Evolutionary conservation across 2,329 filamentous ascomycete species (phyloP).

Genomic region (Amauroascus niger): DNA sequence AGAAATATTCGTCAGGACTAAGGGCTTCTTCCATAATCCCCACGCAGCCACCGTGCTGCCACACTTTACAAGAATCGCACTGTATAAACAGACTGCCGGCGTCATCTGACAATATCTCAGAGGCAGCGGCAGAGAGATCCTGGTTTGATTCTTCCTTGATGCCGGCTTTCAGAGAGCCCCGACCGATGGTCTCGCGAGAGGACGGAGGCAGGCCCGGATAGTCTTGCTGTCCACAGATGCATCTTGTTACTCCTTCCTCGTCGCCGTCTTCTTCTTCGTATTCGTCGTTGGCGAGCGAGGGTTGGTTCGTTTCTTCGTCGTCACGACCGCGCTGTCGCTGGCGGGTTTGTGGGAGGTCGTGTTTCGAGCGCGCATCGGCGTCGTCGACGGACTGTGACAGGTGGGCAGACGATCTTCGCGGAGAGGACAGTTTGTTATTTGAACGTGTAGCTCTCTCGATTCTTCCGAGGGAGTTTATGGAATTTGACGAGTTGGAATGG

Average conservation of each 20-base stretch:
- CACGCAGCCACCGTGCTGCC: constrained; percentile 97
- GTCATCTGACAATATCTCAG: constrained; percentile 61
- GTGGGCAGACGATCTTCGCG: constrained; percentile 60
- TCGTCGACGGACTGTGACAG: constrained; percentile 47
- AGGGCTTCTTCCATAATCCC: constrained; percentile 90
- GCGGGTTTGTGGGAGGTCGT: constrained; percentile 61
- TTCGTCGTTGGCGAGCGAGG: constrained; percentile 31
- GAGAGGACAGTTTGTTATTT: constrained; percentile 62
- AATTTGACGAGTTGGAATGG: constrained; percentile 68
- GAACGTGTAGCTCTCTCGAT: constrained; percentile 64
- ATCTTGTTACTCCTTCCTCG: constrained; percentile 90
- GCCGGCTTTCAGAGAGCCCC: constrained; percentile 48
- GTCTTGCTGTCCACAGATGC: constrained; percentile 87
- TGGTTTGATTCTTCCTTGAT: constrained; percentile 49
- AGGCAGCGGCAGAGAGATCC: constrained; percentile 52
- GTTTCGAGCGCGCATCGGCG: constrained; percentile 38
- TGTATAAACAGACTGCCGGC: constrained; percentile 93
- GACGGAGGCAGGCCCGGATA: constrained; percentile 69
- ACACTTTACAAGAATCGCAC: constrained; percentile 95
- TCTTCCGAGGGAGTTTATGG: constrained; percentile 60
- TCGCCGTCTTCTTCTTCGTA: constrained; percentile 54
- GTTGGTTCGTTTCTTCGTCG: constrained; percentile 52
- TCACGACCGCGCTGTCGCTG: constrained; percentile 67
- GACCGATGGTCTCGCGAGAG: constrained; percentile 47
- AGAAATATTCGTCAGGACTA: constrained; percentile 95